Conservation (phyloP, 2,329 filamentous ascomycete species). For the Aspergillus flavus region DNA sequence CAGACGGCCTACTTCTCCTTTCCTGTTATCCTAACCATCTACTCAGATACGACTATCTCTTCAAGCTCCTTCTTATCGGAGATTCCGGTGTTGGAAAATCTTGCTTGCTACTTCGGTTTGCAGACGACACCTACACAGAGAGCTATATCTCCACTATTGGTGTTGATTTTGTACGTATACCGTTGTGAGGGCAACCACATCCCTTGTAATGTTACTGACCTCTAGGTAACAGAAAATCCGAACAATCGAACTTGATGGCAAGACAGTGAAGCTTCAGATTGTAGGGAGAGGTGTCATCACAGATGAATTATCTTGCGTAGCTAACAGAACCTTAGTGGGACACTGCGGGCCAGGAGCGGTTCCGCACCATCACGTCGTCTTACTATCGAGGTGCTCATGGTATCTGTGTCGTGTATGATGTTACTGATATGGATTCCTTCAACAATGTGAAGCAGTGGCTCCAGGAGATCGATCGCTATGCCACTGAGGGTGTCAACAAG, state of each 20-base stretch:
- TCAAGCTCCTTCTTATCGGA: constrained; percentile 99
- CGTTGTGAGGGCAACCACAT: neutral
- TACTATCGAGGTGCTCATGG: constrained; percentile 99
- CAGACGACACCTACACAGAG: constrained; percentile 98
- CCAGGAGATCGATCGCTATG: constrained; percentile 98
- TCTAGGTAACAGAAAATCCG: constrained; percentile 81
- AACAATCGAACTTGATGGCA: constrained; percentile 98
- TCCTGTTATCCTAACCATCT: constrained; percentile 28
- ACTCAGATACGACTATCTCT: constrained; percentile 98
- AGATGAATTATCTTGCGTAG: neutral
- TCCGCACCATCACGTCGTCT: constrained; percentile 98
- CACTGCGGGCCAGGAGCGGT: constrained; percentile 97
- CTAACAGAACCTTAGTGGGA: constrained; percentile 73
- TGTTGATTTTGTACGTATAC: constrained; percentile 86
- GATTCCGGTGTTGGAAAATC: constrained; percentile 99
- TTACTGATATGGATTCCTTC: constrained; percentile 99
- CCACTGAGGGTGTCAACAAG: constrained; percentile 99
- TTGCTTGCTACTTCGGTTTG: constrained; percentile 95
- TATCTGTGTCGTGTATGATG: constrained; percentile 99
- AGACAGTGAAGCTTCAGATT: constrained; percentile 99
- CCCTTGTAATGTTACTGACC: constrained; percentile 23
- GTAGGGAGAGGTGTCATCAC: constrained; percentile 57
- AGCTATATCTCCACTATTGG: constrained; percentile 99
- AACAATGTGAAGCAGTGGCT: constrained; percentile 99
- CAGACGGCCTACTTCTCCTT: constrained; percentile 6